These are phyloP conservation scores for Globisporangium cylindrosporum DNA, from an alignment of 352 stramenopile species.

Conservation along the genomic window DNA sequence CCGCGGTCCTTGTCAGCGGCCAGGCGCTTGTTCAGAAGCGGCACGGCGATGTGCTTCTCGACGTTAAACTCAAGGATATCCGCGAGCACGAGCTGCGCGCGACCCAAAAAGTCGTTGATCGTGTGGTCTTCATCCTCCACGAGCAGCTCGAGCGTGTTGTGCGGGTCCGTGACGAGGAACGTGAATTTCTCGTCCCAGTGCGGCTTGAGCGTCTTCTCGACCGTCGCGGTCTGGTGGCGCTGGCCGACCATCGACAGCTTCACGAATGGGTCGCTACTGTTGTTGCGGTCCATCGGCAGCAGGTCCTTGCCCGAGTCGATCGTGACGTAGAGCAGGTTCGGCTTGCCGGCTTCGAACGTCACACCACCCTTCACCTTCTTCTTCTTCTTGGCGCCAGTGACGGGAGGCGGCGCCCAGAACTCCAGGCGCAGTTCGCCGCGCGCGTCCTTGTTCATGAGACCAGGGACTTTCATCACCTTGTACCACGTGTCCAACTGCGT, in stretches of 20 bases:
- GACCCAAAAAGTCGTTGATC: conserved; percentile 72
- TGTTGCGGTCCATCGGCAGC: conserved; percentile 75
- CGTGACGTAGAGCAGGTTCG: conserved; percentile 68
- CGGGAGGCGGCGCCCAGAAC: conserved; percentile 24
- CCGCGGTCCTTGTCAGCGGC: conserved; percentile 52
- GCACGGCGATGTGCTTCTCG: conserved; percentile 45
- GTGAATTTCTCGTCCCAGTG: conserved; percentile 75
- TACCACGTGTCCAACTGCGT: conserved; percentile 41
- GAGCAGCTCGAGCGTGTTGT: conserved; percentile 51
- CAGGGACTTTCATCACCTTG: conserved; percentile 39
- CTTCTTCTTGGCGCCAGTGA: not conserved
- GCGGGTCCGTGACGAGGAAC: conserved; percentile 43
- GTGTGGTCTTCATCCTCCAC: conserved; percentile 67
- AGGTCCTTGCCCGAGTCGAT: conserved; percentile 75
- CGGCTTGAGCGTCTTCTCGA: conserved; percentile 70
- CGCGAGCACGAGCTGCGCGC: conserved; percentile 45
- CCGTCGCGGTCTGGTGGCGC: conserved; percentile 58
- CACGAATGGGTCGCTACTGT: conserved; percentile 84
- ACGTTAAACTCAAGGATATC: conserved; percentile 43
- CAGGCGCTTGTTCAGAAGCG: conserved; percentile 57
- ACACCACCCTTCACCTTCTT: conserved; percentile 4
- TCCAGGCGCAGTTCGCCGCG: conserved; percentile 51
- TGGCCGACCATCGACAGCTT: conserved; percentile 76
- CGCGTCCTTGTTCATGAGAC: conserved; percentile 50
- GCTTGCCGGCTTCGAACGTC: conserved; percentile 18